A percentile compares a stretch with the other conserved stretches of the same genome.
These are phyloP conservation scores for Teratosphaeria gauchensis DNA, from an alignment of 2,329 filamentous ascomycete species.

Conservation along the genomic window DNA sequence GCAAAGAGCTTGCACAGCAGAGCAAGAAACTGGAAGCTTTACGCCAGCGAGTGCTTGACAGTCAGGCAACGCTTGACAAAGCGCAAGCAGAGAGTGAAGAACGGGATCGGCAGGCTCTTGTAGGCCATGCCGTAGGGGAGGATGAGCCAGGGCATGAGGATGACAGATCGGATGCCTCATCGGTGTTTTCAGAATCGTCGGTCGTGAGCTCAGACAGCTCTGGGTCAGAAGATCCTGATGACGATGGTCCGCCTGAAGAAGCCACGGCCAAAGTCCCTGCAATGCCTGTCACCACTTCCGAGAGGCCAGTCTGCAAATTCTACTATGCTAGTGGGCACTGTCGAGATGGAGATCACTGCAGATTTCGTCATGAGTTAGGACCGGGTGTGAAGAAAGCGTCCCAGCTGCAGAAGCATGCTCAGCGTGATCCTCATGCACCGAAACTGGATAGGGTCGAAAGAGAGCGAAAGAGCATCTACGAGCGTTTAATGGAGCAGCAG, in stretches of 20 bases:
- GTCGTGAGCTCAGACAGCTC: slow-evolving; percentile 18
- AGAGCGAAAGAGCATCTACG: slow-evolving; percentile 16
- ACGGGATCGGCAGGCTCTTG: neutral
- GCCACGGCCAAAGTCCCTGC: slow-evolving; percentile 26
- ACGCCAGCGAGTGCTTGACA: slow-evolving; percentile 20
- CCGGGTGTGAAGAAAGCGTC: slow-evolving; percentile 1
- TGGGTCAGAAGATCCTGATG: slow-evolving; percentile 13
- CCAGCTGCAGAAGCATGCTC: slow-evolving; percentile 2
- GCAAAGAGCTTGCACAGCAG: slow-evolving; percentile 8
- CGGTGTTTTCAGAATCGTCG: slow-evolving; percentile 17
- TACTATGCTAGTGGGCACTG: slow-evolving; percentile 24
- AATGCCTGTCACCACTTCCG: neutral
- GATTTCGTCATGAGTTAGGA: slow-evolving; percentile 22
- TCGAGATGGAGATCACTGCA: slow-evolving; percentile 23
- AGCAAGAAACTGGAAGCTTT: slow-evolving; percentile 22
- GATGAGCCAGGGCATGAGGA: slow-evolving; percentile 5
- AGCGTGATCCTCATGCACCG: slow-evolving; percentile 10
- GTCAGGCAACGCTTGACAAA: slow-evolving; percentile 6
- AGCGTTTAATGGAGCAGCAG: slow-evolving; percentile 36
- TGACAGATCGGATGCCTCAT: slow-evolving; percentile 12
- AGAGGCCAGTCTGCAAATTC: slow-evolving; percentile 17
- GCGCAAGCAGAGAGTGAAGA: neutral
- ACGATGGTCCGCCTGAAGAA: slow-evolving; percentile 29
- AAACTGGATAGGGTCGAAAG: slow-evolving; percentile 6
- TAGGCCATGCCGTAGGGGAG: neutral